phyloP scores from a whole-genome alignment of 1,284 basidiomycete genomes.

The Phaffia rhodozyma region DNA sequence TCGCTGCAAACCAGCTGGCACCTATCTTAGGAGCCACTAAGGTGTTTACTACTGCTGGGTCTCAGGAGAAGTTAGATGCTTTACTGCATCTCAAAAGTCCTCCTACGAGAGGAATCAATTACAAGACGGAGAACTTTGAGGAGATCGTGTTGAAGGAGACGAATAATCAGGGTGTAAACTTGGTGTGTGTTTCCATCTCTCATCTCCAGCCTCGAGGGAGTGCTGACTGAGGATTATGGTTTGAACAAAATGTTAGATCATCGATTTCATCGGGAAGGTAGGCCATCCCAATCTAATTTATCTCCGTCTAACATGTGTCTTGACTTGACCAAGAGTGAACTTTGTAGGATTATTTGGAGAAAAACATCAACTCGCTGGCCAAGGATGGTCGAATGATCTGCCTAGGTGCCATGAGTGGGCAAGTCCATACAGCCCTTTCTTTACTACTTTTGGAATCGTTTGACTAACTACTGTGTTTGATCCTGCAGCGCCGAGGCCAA shows the following conservation, averaged over 20 bases:
- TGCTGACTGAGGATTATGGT: not conserved
- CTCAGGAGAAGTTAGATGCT: constrained; percentile 69
- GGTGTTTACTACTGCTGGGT: constrained; percentile 75
- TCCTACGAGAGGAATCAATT: constrained; percentile 67
- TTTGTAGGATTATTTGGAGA: constrained; percentile 59
- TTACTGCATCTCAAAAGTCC: constrained; percentile 46
- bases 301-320: not conserved
- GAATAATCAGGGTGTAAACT: constrained; percentile 52
- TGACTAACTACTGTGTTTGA: constrained; percentile 22
- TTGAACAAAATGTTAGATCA: constrained; percentile 36
- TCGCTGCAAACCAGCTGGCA: constrained; percentile 83
- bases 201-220: not conserved
- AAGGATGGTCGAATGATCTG: constrained; percentile 67
- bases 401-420: constrained; percentile 48
- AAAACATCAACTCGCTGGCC: constrained; percentile 66
- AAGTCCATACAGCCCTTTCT: constrained; percentile 39
- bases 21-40: constrained; percentile 54
- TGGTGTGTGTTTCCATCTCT: not conserved
- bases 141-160: constrained; percentile 53
- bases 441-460: not conserved
- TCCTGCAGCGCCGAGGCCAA: constrained; percentile 46
- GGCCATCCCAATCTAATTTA: not conserved
- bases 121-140: constrained; percentile 70
- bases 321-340: constrained; percentile 13
- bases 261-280: constrained; percentile 68